Base-by-base conservation (phyloP, 192 early-diverging fungal genomes). In the Pilaira anomala region DNA sequence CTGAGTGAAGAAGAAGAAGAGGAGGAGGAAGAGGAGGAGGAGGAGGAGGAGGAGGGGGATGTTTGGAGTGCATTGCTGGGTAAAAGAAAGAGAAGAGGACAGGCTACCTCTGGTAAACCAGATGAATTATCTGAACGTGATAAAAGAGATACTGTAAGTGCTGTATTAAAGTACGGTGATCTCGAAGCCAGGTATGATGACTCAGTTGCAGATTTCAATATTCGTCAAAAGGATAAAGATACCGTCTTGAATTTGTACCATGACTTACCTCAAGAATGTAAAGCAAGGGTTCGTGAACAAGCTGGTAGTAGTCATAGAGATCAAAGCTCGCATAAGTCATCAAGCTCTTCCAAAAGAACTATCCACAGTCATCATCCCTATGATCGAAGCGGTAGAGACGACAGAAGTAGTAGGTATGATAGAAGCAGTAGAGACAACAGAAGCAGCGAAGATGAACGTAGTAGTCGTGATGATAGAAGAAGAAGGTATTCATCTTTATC, bases 161-260 rank as follows among this genome's bases (percentile, higher is more conserved):
- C 85, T 3, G 69, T 98, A 33, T 79, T 90, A 48, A 88, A 89
- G 59, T 98, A 87, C 73, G 98, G 96, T 25, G 84, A 87, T 63
- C 73, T 90, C 21, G 85, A 89, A n/a, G 57, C 77, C 45, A 88
- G 93, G 16, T 93, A 85, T 66, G 88, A 89, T 25, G 85, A 92
- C 46, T 88, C 98, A 9, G 87, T 96, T 1, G 72, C 76, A 7
- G 93, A 95, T 28, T 85, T 87, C 3, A 90, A 93, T 63, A 78
- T 98, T 3, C 86, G 80, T 39, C 77, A 74, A 58, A 91, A 90
- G 60, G 82, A 78, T 22, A 68, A 74, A 21, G 61, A 64, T 16
- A 41, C 78, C 1, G 65, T 89, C 26, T 63, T 80, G 44, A 50
- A 53, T 14, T 60, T 67, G 7, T 72, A 69, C 19, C 74, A 79